A percentile compares a stretch with the other conserved stretches of the same genome.
These are phyloP conservation scores for Scheffersomyces quercinus DNA, from an alignment of 1,139 yeast genomes.

Conservation along the genomic window DNA sequence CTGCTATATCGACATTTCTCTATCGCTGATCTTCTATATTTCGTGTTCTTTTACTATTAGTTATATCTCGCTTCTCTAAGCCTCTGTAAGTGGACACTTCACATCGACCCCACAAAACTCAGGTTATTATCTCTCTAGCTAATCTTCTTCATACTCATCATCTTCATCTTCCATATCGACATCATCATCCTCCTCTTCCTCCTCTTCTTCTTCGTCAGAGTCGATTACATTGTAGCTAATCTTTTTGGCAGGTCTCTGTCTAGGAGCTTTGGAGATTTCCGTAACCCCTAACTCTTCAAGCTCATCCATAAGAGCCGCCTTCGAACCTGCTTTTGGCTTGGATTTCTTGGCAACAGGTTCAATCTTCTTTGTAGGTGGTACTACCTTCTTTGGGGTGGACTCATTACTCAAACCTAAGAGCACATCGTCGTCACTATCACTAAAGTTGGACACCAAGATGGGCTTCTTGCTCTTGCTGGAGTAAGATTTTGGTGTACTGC, in stretches of 20 bases:
- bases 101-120: too few species aligned
- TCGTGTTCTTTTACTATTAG: constrained; percentile 1
- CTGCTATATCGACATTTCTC: background rate
- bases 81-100: background rate
- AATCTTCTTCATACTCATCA: constrained; percentile 10
- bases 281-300: constrained; percentile 21
- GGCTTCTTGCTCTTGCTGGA: constrained; percentile 9
- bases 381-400: background rate
- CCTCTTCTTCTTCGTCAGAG: constrained; percentile 9
- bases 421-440: constrained; percentile 39
- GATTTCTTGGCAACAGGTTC: background rate
- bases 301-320: constrained; percentile 18
- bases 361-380: background rate
- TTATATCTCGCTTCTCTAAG: background rate
- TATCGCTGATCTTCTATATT: background rate
- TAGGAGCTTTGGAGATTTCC: constrained; percentile 9
- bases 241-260: constrained; percentile 6
- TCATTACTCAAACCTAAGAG: constrained; percentile 14
- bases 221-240: constrained; percentile 15
- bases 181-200: constrained; percentile 1
- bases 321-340: constrained; percentile 10
- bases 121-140: constrained; percentile 2
- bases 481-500: constrained; percentile 8
- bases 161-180: constrained; percentile 10
- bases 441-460: constrained; percentile 19